Percentiles rank a stretch among this genome's conserved stretches.
Evolutionary conservation across 441 rosid species (phyloP).

Genomic region (Corymbia citriodora): DNA sequence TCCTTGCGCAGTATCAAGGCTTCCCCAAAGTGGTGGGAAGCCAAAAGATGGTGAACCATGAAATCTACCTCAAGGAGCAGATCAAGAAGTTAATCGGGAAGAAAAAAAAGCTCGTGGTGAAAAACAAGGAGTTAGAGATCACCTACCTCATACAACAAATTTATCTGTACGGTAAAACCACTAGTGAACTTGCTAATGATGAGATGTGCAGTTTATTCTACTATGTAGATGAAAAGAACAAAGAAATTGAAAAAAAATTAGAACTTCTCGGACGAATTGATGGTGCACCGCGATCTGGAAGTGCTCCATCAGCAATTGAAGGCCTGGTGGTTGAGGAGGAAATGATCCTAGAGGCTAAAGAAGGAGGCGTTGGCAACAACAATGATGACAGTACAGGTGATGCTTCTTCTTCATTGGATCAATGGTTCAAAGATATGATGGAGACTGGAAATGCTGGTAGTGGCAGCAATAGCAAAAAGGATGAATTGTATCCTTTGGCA

Average conservation of each 20-base stretch:
- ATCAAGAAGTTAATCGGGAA: slow-evolving; percentile 19
- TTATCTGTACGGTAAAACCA: background rate
- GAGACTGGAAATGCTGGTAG: background rate
- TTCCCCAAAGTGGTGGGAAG: slow-evolving; percentile 23
- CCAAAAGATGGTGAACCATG: slow-evolving; percentile 33
- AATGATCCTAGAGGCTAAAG: background rate
- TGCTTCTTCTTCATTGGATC: background rate
- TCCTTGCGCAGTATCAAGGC: slow-evolving; percentile 7
- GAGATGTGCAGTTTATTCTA: slow-evolving; percentile 14
- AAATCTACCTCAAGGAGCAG: slow-evolving; percentile 29
- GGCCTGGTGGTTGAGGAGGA: background rate
- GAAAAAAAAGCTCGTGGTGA: slow-evolving; percentile 12
- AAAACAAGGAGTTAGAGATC: slow-evolving; percentile 23
- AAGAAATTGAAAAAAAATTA: slow-evolving; percentile 13
- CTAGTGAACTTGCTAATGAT: background rate
- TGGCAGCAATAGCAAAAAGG: background rate
- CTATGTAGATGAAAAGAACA: slow-evolving; percentile 19
- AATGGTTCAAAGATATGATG: slow-evolving; percentile 15
- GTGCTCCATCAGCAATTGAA: background rate
- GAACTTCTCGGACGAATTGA: slow-evolving; percentile 9
- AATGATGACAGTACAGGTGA: background rate
- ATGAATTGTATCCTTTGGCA: background rate
- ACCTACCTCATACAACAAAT: slow-evolving; percentile 20
- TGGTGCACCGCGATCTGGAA: background rate
- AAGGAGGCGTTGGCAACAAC: background rate